Base-by-base conservation (phyloP, 2,329 filamentous ascomycete genomes). In the Fusarium pininemorale region DNA sequence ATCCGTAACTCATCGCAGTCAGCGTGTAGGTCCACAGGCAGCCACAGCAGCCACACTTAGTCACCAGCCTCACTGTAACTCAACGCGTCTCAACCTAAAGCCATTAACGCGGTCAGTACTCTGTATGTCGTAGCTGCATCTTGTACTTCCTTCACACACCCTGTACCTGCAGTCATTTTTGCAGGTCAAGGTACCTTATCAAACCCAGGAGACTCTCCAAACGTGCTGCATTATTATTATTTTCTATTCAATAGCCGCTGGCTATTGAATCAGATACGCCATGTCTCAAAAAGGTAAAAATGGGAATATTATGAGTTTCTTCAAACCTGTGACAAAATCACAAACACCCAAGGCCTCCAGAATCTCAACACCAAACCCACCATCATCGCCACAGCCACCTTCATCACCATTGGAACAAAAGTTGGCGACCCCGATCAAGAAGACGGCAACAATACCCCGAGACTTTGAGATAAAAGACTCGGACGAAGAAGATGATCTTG, bases 401-500 rank as follows among this genome's bases (percentile, higher is more conserved):
- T 77, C 79, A 28, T 79, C 80, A 28, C 75, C 77, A 18, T 66
- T 69, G n/a, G 66, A 78, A 57, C 53, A 75, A 48, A 78, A 77
- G 57, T 50, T 48, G 22, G 56, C 66, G 24, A 81, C 79, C n/a
- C 78, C 80, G n/a, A 59, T 59, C 44, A 75, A 75, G 60, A 56
- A 66, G 15, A 54, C 61, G 28, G 44, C 74, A 66, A 56, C 64
- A 14, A 73, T 82, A 55, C 83, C 85, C 66, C 84, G 89, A 80
- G 85, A 90, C 75, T 82, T 89, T 18, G 83, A 92, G 63, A 92
- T 95, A 45, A 87, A 87, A 51, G 91, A 89, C 61, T 95, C 93
- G 0, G 93, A 95, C 77, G 92, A 92, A 15, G 92, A 93, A n/a
- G 88, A 88, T 24, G 87, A 87, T 35, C 87, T 91, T 74, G 88